Base-by-base conservation (phyloP, 257 asterid genomes). In the Nicotiana obtusifolia region DNA sequence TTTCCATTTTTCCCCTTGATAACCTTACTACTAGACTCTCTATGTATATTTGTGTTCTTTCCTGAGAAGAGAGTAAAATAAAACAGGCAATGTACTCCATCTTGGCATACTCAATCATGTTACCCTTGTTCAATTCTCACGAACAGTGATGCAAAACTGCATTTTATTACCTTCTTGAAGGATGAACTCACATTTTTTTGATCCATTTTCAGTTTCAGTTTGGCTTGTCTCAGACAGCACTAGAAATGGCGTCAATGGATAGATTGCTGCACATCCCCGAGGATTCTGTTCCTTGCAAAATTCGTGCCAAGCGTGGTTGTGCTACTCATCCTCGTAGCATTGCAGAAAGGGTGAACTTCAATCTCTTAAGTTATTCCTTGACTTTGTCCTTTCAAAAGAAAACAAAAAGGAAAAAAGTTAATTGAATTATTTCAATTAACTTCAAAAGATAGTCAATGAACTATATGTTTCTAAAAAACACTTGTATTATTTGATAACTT, bases 281-380 rank as follows among this genome's bases (percentile, higher is more conserved):
- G 37, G 97, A 92, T 88, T 92, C 97, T 8, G 93, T 94, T 26
- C 91, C 98, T 3, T 94, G 98, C 88, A 94, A 92, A 85, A 91
- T 92, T 78, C 97, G 98, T 64, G 98, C 98, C 16, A 94, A 94
- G 87, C 97, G 98, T 17, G 98, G 98, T 47, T 94, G 86, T 76
- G 98, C 98, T 76, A 94, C 98, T 8, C 98, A 94, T 86, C 98
- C 98, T 84, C 98, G 98, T 56, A 94, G 98, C 90, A 92, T 94
- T 84, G 98, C 98, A 28, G 98, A 94, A 83, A 85, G 98, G 91
- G 98, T 93, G 64, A 53, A 81, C 68, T 26, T 22, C 54, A 37
- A 16, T 52, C 16, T 19, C 53, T 15, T 22, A 10, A 53, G 35
- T 52, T n/a, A 26, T 56, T 13, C 30, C 75, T 61, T 35, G 65